Percentiles rank a stretch among this genome's conserved stretches.
phyloP scores from a whole-genome alignment of 1,284 basidiomycete genomes.

The Anthracocystis walkeri region DNA sequence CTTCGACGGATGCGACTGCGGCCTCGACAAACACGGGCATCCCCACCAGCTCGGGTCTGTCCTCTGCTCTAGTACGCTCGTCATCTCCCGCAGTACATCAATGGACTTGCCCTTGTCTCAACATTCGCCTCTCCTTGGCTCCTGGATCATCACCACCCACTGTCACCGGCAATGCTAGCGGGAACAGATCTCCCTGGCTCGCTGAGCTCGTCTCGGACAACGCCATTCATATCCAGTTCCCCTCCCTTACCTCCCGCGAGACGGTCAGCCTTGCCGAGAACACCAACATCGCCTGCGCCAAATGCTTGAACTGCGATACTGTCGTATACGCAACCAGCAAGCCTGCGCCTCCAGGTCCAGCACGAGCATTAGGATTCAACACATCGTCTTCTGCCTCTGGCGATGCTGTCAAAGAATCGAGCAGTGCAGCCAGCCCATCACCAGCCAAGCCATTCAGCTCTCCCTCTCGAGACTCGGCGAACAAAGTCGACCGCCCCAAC shows the following conservation, averaged over 20 bases:
- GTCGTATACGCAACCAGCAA: slow-evolving; percentile 47
- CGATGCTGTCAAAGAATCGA: slow-evolving; percentile 16
- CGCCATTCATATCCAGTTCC: slow-evolving; percentile 39
- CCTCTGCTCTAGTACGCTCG: slow-evolving; percentile 23
- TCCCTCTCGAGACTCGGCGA: slow-evolving; percentile 28
- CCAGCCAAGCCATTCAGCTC: slow-evolving; percentile 23
- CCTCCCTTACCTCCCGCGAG: slow-evolving; percentile 43
- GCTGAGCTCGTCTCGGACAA: slow-evolving; percentile 39
- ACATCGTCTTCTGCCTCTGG: slow-evolving; percentile 17
- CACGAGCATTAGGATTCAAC: slow-evolving; percentile 46
- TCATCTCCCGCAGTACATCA: slow-evolving; percentile 20
- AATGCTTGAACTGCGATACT: slow-evolving; percentile 49
- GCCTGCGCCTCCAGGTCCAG: slow-evolving; percentile 45
- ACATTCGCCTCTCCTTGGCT: slow-evolving; percentile 34
- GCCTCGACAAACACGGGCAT: not conserved
- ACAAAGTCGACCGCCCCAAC: slow-evolving; percentile 7
- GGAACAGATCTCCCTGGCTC: slow-evolving; percentile 21
- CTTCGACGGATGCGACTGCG: slow-evolving; percentile 9
- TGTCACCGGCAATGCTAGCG: not conserved
- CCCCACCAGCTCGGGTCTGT: slow-evolving; percentile 20
- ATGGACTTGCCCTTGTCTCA: slow-evolving; percentile 51
- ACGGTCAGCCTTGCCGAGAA: slow-evolving; percentile 32
- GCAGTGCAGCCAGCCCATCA: slow-evolving; percentile 21
- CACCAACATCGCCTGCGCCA: slow-evolving; percentile 42
- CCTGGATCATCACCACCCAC: slow-evolving; percentile 11